A percentile compares a stretch with the other conserved stretches of the same genome.
These are phyloP conservation scores for Fragaria nilgerrensis DNA, from an alignment of 306 rosid genomes.

Conservation along the genomic window DNA sequence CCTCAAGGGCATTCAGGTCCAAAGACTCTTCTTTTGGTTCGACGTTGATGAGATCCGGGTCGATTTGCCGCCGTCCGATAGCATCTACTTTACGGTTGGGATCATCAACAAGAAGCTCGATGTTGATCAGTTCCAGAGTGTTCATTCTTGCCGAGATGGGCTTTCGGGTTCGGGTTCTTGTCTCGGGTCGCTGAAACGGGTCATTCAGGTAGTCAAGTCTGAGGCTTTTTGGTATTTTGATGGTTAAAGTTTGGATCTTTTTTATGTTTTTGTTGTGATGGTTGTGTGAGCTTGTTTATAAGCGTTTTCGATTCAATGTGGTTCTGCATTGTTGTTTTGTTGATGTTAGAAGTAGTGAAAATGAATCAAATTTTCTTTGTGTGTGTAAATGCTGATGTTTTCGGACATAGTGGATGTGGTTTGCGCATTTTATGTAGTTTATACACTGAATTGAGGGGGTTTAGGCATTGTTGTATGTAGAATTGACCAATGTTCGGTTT, in stretches of 20 bases:
- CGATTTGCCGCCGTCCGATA: slow-evolving; percentile 82
- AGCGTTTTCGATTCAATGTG: not conserved
- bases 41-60: slow-evolving; percentile 84
- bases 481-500: not conserved
- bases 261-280: not conserved
- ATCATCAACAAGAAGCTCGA: slow-evolving; percentile 77
- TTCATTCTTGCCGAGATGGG: slow-evolving; percentile 58
- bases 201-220: slow-evolving; percentile 40
- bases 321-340: not conserved
- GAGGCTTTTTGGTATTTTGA: not conserved
- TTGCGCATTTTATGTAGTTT: not conserved
- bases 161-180: slow-evolving; percentile 28
- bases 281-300: not conserved
- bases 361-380: not conserved
- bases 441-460: not conserved
- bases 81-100: slow-evolving; percentile 82
- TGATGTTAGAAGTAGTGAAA: not conserved
- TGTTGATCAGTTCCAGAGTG: slow-evolving; percentile 64
- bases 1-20: slow-evolving; percentile 77
- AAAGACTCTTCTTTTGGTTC: slow-evolving; percentile 67
- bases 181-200: slow-evolving; percentile 23
- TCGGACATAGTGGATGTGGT: not conserved
- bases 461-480: not conserved
- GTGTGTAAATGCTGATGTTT: not conserved
- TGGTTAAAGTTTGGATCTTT: not conserved